These are phyloP conservation scores for Rhizophagus sp. DNA, from an alignment of 192 early-diverging fungal species.

Conservation along the genomic window DNA sequence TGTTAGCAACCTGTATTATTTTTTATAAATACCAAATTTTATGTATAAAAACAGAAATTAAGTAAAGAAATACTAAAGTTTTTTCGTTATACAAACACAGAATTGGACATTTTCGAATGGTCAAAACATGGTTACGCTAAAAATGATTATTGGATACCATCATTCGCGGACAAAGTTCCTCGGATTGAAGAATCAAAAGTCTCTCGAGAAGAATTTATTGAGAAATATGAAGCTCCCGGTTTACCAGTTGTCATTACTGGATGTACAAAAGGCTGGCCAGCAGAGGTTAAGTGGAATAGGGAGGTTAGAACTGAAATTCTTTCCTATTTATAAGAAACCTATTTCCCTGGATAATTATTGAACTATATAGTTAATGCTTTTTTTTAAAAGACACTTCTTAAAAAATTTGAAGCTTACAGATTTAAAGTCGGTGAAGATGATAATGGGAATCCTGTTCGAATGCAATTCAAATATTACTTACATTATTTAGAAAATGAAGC, in stretches of 20 bases:
- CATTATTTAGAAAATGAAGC: constrained; percentile 52
- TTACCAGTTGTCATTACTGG: constrained; percentile 65
- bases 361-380: background rate
- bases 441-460: constrained; percentile 65
- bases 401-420: constrained; percentile 57
- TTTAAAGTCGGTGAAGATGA: constrained; percentile 86
- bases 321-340: background rate
- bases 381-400: constrained; percentile 41
- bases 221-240: constrained; percentile 51
- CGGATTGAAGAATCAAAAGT: constrained; percentile 57
- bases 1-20: too few relatives aligned
- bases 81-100: constrained; percentile 35
- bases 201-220: constrained; percentile 59
- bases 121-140: constrained; percentile 48
- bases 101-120: constrained; percentile 68
- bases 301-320: constrained; percentile 38
- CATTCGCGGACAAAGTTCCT: constrained; percentile 46
- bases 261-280: constrained; percentile 57
- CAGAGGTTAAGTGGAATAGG: constrained; percentile 55
- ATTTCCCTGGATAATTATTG: background rate
- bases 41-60: background rate
- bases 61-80: background rate
- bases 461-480: constrained; percentile 64
- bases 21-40: too few relatives aligned
- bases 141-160: constrained; percentile 54